Base-by-base conservation (phyloP, 1,139 yeast species). In the Suzukiozyma palmioleophila region DNA sequence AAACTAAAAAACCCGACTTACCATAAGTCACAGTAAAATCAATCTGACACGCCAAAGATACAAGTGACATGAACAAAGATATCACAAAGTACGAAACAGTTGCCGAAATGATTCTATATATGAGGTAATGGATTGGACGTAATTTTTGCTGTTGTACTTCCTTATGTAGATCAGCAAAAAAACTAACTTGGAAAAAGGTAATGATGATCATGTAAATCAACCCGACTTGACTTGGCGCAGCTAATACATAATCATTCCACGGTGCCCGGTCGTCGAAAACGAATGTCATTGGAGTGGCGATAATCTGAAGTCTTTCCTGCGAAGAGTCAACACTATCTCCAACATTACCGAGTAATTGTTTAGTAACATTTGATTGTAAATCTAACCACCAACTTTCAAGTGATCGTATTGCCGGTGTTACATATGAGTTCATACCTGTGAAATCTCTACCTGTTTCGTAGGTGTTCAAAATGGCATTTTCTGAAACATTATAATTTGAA, bases 201-300 rank as follows among this genome's bases (percentile, higher is more conserved):
- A 85, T 61, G 57, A 87, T 80, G 48, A 87, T 75, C 56, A 83
- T 68, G 59, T 79, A 86, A 58, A 87, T 84, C 42, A 84, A 68
- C 37, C 95, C 95, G 47, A 85, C 81, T 56, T 83, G 87, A 5
- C 79, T 59, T 2, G 90, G 87, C 1, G 87, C 88, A 15, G 72
- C 50, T 16, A 81, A 54, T 2, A 75, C 78, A 2, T 76, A 64
- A 47, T 77, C 66, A 2, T 60, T 59, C 43, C 62, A 69, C 1
- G 87, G 85, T 21, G 72, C 66, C 37, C 67, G 58, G 56, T 84
- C 90, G 9, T 52, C 43, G 37, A 52, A 60, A 3, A 49, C 35
- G 44, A 79, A 70, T 1, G 48, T 47, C 2, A 77, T 57, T 3
- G 77, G 66, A 3, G 63, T 51, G 3, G 70, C 47, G 32, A 66